Base-by-base conservation (phyloP, 805 yeast species). In the Saccharomycopsis guyanensis region DNA sequence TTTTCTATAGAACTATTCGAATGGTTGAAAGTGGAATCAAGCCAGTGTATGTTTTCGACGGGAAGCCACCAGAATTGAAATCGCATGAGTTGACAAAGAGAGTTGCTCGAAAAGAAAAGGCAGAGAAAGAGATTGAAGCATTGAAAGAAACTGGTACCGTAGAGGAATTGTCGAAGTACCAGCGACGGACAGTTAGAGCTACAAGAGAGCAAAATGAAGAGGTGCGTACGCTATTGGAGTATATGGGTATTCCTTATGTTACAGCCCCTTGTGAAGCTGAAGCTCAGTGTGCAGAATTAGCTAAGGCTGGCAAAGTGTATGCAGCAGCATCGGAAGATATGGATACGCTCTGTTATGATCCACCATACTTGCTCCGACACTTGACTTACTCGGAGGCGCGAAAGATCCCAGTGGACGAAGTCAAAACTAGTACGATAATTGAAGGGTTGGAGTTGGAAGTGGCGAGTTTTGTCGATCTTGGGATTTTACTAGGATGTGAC, bases 321-420 rank as follows among this genome's bases (percentile, higher is more conserved):
- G 98, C 95, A 6, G 96, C 97, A 2, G 98, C 97, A 1, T 84
- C 95, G 4, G 98, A 93, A 62, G 98, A 93, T 76, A 93, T 93
- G 98, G 98, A 93, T 65, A 93, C 98, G 1, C 63, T 93, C 46
- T 93, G 97, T 59, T 93, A 91, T 60, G 81, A 78, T 47, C 86
- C 97, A 1, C 93, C 95, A 4, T 78, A 67, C 50, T 66, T 93
- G 45, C 70, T 93, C 51, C 75, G 98, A 54, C 95, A 93, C 61
- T 72, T 93, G 62, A 93, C 97, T 0, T 93, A 89, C 55, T 80
- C 97, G 1, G 98, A 93, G 60, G 91, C 95, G 24, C 75, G 95
- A 57, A 93, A 93, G 62, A 76, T 86, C 62, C 97, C 97, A 12
- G 82, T 93, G 42, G 86, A 86, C 53, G 96, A 93, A 60, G 80